phyloP scores from a whole-genome alignment of 1,284 basidiomycete species.

The Abortiporus biennis region DNA sequence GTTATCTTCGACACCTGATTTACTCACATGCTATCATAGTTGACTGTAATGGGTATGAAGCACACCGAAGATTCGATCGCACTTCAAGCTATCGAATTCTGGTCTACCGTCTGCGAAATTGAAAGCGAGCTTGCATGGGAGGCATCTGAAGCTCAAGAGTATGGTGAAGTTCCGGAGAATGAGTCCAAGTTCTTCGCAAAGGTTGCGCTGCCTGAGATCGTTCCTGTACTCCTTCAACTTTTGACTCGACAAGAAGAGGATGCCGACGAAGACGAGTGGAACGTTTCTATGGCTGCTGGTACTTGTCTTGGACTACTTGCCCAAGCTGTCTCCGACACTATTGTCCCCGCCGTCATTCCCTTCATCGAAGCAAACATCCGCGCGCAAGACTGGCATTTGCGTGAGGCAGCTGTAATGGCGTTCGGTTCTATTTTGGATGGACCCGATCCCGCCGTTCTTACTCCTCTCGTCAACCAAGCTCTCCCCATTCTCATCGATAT shows the following conservation, averaged over 20 bases:
- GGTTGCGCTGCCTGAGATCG: constrained; percentile 90
- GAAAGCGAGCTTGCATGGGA: constrained; percentile 94
- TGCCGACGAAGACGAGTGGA: constrained; percentile 99
- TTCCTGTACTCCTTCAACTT: constrained; percentile 87
- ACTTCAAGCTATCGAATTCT: constrained; percentile 97
- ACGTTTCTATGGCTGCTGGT: constrained; percentile 96
- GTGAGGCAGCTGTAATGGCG: constrained; percentile 97
- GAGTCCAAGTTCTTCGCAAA: constrained; percentile 92
- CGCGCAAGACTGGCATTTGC: constrained; percentile 86
- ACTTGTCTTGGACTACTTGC: constrained; percentile 90
- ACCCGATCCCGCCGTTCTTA: constrained; percentile 82
- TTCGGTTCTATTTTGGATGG: constrained; percentile 98
- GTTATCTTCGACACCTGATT: constrained; percentile 10
- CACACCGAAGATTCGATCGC: constrained; percentile 89
- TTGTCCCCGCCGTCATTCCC: constrained; percentile 91
- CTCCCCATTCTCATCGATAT: constrained; percentile 92
- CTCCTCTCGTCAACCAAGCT: constrained; percentile 91
- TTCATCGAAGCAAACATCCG: constrained; percentile 98
- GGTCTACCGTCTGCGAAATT: constrained; percentile 98
- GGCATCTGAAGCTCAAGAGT: constrained; percentile 88
- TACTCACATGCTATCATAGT: constrained; percentile 38
- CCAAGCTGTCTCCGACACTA: constrained; percentile 84
- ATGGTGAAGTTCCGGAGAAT: constrained; percentile 84
- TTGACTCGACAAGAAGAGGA: constrained; percentile 95
- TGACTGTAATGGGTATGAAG: constrained; percentile 99